Evolutionary conservation across 2,329 filamentous ascomycete species (phyloP).

Genomic region (Hymenoscyphus scutula): DNA sequence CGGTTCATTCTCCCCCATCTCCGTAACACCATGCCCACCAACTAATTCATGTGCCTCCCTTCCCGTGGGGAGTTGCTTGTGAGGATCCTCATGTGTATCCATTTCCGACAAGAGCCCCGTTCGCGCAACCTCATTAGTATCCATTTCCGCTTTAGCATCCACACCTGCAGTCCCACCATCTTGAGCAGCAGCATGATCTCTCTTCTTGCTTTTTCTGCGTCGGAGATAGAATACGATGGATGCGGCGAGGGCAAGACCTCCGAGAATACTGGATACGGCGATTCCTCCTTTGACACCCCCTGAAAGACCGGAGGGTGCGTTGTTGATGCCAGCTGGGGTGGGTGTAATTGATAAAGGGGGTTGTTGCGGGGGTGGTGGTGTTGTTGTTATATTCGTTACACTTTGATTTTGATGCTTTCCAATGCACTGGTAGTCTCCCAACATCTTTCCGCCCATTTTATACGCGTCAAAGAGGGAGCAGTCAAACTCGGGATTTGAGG

Average conservation of each 20-base stretch:
- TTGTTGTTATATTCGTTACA: neutral
- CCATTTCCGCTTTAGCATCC: neutral
- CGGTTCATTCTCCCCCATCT: neutral
- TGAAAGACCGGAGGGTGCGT: neutral
- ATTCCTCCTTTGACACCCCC: neutral
- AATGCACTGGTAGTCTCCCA: neutral
- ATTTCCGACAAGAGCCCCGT: neutral
- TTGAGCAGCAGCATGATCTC: neutral
- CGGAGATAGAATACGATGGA: neutral
- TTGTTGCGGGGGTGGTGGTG: too few species aligned
- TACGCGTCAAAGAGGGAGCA: neutral
- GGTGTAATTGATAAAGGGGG: too few species aligned
- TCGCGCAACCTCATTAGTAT: neutral
- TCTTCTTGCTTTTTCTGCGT: neutral
- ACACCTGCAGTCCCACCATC: neutral
- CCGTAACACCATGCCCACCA: neutral
- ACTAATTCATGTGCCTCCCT: neutral
- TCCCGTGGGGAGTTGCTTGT: neutral
- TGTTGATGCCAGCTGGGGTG: neutral
- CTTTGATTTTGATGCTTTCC: conserved; percentile 4
- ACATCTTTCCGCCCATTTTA: neutral
- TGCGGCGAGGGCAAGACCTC: neutral
- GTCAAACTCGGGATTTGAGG: neutral
- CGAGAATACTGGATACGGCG: neutral
- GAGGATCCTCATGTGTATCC: neutral